Evolutionary conservation across 2,329 filamentous ascomycete species (phyloP).

Genomic region (Trichoderma oligosporum): DNA sequence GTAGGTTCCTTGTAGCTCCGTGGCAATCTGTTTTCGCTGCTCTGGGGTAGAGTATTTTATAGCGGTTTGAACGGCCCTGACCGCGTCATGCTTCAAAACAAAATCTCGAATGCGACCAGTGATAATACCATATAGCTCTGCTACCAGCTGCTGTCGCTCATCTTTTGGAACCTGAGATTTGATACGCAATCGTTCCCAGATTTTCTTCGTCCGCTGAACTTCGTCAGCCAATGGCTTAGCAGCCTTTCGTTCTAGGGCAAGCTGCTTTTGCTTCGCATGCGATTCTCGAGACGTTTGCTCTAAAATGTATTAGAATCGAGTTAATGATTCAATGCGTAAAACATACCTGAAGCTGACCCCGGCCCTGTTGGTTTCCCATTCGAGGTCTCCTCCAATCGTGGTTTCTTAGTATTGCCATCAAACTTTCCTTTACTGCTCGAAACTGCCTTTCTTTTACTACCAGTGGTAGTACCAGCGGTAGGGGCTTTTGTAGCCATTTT

Average conservation of each 20-base stretch:
- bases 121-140: constrained; percentile 87
- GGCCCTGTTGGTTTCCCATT: constrained; percentile 39
- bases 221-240: constrained; percentile 90
- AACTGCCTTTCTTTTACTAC: constrained; percentile 56
- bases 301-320: constrained; percentile 2
- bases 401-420: constrained; percentile 49
- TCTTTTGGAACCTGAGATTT: constrained; percentile 92
- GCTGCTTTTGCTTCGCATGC: constrained; percentile 86
- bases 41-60: constrained; percentile 89
- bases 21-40: constrained; percentile 81
- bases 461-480: constrained; percentile 43
- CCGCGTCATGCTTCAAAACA: constrained; percentile 96
- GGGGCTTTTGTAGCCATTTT: constrained; percentile 49
- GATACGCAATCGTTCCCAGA: constrained; percentile 89
- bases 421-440: constrained; percentile 42
- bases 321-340: neutral
- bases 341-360: constrained; percentile 42
- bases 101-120: constrained; percentile 91
- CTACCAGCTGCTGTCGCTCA: constrained; percentile 80
- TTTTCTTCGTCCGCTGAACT: constrained; percentile 85
- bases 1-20: constrained; percentile 81
- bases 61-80: constrained; percentile 93
- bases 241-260: constrained; percentile 83
- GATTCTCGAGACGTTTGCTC: constrained; percentile 71
- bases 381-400: constrained; percentile 33